Conservation (phyloP, 305 asterid genomes). For the Lippia alba region DNA sequence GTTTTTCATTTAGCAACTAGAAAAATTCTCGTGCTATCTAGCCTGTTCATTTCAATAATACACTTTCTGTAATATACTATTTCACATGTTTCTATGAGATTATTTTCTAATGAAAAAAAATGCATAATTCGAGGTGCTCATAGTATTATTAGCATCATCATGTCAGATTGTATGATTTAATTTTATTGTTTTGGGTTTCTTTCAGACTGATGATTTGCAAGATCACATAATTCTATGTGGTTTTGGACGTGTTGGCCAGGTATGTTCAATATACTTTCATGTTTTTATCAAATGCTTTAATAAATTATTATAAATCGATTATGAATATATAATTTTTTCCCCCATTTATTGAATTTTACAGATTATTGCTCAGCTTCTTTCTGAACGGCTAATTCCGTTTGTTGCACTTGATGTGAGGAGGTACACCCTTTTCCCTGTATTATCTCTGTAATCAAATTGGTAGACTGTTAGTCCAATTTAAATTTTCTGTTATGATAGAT, state of each 20-base stretch:
- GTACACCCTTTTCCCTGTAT: slow-evolving; percentile 36
- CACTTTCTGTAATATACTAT: neutral
- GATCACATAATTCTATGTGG: slow-evolving; percentile 83
- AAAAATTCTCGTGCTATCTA: neutral
- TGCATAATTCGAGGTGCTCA: neutral
- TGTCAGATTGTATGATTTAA: neutral
- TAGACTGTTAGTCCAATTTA: neutral
- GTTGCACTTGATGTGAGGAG: slow-evolving; percentile 92
- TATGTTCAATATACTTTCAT: slow-evolving; percentile 31
- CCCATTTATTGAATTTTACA: slow-evolving; percentile 34
- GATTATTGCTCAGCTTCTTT: slow-evolving; percentile 89
- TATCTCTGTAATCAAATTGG: neutral
- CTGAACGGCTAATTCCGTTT: slow-evolving; percentile 79
- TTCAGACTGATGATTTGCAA: slow-evolving; percentile 87
- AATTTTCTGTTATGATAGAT: neutral
- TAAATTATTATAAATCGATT: slow-evolving; percentile 11
- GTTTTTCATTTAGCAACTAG: neutral
- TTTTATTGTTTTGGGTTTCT: slow-evolving; percentile 18
- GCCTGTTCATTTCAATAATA: neutral
- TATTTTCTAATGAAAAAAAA: neutral
- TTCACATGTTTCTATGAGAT: no score
- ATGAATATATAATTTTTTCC: slow-evolving; percentile 8
- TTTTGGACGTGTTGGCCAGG: slow-evolving; percentile 95
- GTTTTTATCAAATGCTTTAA: slow-evolving; percentile 27
- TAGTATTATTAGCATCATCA: neutral